Base-by-base conservation (phyloP, 306 rosid species). In the Prunus salicina region DNA sequence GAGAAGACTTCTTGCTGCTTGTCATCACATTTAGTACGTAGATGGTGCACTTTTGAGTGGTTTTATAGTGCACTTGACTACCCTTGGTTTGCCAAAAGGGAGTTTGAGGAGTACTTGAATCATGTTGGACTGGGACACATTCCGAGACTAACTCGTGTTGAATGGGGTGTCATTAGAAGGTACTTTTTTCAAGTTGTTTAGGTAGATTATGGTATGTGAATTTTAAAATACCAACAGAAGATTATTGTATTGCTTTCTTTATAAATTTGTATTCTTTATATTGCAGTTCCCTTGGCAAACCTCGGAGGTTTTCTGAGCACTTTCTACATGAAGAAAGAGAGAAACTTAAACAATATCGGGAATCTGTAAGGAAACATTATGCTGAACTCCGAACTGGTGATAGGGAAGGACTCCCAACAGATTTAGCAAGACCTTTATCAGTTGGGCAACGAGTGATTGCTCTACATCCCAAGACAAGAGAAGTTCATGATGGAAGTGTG, bases 111-210 rank as follows among this genome's bases (percentile, higher is more conserved):
- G 84, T 95, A 95, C 87, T 80, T 95, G 87, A 84, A 92, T 80
- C 98, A 95, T 89, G 98, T 92, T 69, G 97, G 97, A 78, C 86
- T 95, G 76, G 97, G 88, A 65, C 87, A 87, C 85, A 88, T 90
- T 82, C 96, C 98, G 55, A 84, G 91, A 81, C 84, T 95, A 73
- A 95, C 97, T 79, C 96, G 87, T 55, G 90, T 83, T 71, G 98
- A 95, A 82, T 95, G 98, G 98, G 87, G 97, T 64, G 95, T 92
- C 55, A 85, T 95, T 67, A 90, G 92, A 87, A 86, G 97, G 98
- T 95, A 67, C 67, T 22, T 20, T 76, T 69, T 80, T 75, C 14
- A 56, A 73, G 47, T 76, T 64, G 34, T 10, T 22, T 56, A 30
- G 73, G 73, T 81, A 49, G 71, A 71, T 70, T 19, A 68, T 63